phyloP scores from a whole-genome alignment of 2,329 filamentous ascomycete genomes.

The Cylindrodendrum hubeiense region DNA sequence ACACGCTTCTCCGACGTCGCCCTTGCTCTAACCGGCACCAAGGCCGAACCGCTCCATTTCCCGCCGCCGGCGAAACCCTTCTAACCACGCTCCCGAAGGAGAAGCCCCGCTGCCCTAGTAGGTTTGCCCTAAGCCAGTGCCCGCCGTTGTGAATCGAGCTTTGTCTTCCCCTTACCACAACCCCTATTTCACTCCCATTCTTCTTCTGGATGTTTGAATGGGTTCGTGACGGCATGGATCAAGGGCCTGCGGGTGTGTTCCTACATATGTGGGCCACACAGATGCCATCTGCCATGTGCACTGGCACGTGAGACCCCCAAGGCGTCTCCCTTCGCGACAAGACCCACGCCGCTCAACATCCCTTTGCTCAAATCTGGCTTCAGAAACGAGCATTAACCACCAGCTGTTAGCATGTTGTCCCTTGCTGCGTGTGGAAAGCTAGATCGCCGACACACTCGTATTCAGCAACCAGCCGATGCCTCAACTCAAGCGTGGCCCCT shows the following conservation, averaged over 20 bases:
- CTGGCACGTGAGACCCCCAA: slow-evolving; percentile 13
- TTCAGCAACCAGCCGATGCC: neutral
- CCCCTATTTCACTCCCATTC: neutral
- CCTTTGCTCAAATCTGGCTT: neutral
- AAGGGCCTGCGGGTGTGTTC: neutral
- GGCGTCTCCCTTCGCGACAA: neutral
- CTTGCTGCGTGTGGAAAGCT: neutral
- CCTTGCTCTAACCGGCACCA: neutral
- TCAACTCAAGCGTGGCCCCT: neutral
- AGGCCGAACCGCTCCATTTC: slow-evolving; percentile 5
- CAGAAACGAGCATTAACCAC: neutral
- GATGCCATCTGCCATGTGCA: neutral
- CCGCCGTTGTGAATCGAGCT: slow-evolving; percentile 3
- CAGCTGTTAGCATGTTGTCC: neutral
- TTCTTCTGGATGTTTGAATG: neutral
- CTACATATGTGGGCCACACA: slow-evolving; percentile 5
- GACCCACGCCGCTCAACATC: neutral
- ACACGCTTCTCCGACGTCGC: neutral
- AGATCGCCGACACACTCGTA: slow-evolving; percentile 7
- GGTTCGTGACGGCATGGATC: neutral
- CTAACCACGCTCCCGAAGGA: slow-evolving; percentile 3
- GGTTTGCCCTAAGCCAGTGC: slow-evolving; percentile 16
- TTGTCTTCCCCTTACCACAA: neutral
- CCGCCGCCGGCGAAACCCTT: slow-evolving; percentile 1
- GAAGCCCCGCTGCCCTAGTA: slow-evolving; percentile 19